Percentiles rank a stretch among this genome's conserved stretches.
These are phyloP conservation scores for Sextonia rubra DNA, from an alignment of 164 flowering plant species.

Conservation along the genomic window DNA sequence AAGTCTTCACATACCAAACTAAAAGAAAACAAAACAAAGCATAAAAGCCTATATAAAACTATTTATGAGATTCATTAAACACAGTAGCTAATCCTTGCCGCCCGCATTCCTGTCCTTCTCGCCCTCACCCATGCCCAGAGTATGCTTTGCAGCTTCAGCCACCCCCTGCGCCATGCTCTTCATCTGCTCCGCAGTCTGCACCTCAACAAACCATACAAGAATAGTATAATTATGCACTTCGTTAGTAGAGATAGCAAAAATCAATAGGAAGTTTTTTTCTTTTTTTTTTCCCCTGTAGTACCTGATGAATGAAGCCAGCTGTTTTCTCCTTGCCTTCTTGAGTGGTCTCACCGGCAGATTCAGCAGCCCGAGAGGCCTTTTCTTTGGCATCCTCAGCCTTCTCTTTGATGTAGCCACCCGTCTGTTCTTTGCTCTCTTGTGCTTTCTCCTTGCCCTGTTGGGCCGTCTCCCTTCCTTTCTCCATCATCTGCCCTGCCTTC, in stretches of 20 bases:
- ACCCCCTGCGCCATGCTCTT: slow-evolving; percentile 15
- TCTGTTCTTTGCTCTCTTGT: neutral
- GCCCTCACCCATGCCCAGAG: slow-evolving; percentile 14
- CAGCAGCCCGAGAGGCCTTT: neutral
- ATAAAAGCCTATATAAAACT: too few relatives aligned
- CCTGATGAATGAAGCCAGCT: neutral
- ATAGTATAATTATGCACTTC: too few relatives aligned
- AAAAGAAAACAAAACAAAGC: too few relatives aligned
- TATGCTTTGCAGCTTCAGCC: slow-evolving; percentile 16
- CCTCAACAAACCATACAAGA: neutral
- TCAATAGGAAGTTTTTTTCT: neutral
- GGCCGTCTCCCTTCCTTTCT: slow-evolving; percentile 10
- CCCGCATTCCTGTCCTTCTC: neutral
- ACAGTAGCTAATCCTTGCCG: too few relatives aligned
- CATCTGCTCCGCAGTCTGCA: slow-evolving; percentile 17
- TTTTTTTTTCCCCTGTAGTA: neutral
- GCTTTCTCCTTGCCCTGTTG: slow-evolving; percentile 9
- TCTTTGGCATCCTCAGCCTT: slow-evolving; percentile 1
- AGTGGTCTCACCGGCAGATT: slow-evolving; percentile 6
- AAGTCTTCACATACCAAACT: too few relatives aligned
- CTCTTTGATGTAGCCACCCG: neutral
- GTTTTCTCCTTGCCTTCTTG: slow-evolving; percentile 1
- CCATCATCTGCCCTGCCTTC: slow-evolving; percentile 6
- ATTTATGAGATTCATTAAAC: too few relatives aligned
- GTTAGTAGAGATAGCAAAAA: neutral